Conservation (phyloP, 306 rosid genomes). For the Prunus persica region DNA sequence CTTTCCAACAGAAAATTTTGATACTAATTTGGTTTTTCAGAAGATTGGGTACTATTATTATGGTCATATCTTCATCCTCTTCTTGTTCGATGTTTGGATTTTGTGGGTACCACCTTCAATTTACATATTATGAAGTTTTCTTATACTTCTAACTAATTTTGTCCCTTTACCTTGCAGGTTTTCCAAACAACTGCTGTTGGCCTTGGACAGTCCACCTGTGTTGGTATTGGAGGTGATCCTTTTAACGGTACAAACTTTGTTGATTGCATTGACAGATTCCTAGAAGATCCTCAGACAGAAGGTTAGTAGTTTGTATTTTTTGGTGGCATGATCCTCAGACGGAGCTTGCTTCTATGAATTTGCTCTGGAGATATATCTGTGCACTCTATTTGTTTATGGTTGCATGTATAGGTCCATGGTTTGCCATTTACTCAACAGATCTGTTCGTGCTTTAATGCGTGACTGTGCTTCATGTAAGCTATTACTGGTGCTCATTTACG, state of each 20-base stretch:
- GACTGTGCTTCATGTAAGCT: too few species aligned
- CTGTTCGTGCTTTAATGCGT: too few species aligned
- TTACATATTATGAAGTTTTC: background rate
- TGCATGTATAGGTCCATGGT: background rate
- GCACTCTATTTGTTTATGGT: background rate
- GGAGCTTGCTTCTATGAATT: background rate
- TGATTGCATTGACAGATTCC: conserved; percentile 82
- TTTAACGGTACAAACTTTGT: conserved; percentile 98
- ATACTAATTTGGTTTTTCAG: background rate
- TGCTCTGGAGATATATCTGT: background rate
- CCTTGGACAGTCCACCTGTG: conserved; percentile 99
- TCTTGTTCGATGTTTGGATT: conserved; percentile 14
- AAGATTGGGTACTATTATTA: background rate
- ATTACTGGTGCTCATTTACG: too few species aligned
- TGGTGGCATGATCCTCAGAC: too few species aligned
- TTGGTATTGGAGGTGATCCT: conserved; percentile 99
- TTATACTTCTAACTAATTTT: background rate
- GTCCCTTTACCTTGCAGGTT: conserved; percentile 51
- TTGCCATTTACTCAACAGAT: background rate
- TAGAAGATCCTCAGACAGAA: conserved; percentile 92
- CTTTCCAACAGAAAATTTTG: background rate
- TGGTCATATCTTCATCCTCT: background rate
- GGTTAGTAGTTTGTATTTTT: conserved; percentile 42
- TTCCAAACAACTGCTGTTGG: conserved; percentile 98
- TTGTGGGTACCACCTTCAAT: background rate